Base-by-base conservation (phyloP, 257 asterid genomes). In the Solanum tarapatanum region DNA sequence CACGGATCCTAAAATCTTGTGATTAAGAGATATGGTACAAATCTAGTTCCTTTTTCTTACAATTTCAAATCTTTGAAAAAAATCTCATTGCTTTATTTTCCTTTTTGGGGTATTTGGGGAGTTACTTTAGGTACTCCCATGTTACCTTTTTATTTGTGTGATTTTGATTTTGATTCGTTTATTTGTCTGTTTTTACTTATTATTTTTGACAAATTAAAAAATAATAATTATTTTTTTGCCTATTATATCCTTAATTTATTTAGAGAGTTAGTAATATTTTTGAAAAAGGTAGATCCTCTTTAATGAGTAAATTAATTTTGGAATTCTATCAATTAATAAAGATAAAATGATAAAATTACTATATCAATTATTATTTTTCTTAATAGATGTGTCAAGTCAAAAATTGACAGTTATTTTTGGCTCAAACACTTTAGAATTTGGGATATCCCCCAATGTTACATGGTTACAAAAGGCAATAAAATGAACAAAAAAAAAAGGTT, bases 381-480 rank as follows among this genome's bases (percentile, higher is more conserved):
- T 51, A 51, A 51, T 51, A 51, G 0, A 0, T 6, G 1, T 16
- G 1, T 51, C 62, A 6, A 16, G 8, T 16, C 0, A 2, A 16
- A 51, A 51, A 51, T 16, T 16, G 8, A 6, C 0, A 51, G 0
- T 6, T 51, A 51, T 51, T 51, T 66, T 37, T 7, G 2, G 0
- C 32, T 36, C 32, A 36, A 36, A 35, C 30, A 21, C 39, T 74
- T 74, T 73, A 33, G 8, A 28, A 12, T 5, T 12, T 68, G 19
- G 74, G 21, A 68, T 12, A 26, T 26, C 74, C 36, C 74, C 21
- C n/a, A 30, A 32, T 17, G 5, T 30, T 32, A 30, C 39, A 70
- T 30, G n/a, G 39, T 16, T 72, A 72, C 12, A 72, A 72, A 8
- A 32, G 16, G 43, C 43, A 72, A 33, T 32, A 72, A 72, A 72